These are phyloP conservation scores for Microbotryum scabiosae DNA, from an alignment of 1,284 basidiomycete genomes.

Conservation along the genomic window DNA sequence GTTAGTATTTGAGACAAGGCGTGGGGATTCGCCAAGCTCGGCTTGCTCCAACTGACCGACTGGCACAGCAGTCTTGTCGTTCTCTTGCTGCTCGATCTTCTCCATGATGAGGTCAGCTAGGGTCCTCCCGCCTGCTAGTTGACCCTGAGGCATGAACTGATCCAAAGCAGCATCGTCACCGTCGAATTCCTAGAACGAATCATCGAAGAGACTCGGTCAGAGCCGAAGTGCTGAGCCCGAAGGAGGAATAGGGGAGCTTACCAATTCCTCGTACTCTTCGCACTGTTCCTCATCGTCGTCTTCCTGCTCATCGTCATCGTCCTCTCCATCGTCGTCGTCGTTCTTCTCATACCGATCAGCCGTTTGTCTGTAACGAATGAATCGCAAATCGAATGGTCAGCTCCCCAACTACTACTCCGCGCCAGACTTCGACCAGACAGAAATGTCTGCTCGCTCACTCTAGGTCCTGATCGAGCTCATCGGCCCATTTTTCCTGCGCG, in stretches of 20 bases:
- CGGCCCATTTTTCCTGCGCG: slow-evolving; percentile 28
- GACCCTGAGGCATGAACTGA: slow-evolving; percentile 53
- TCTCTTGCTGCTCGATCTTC: slow-evolving; percentile 63
- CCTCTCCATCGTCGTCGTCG: slow-evolving; percentile 35
- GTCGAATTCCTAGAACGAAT: slow-evolving; percentile 33
- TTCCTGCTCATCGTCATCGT: slow-evolving; percentile 29
- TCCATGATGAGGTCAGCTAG: slow-evolving; percentile 93
- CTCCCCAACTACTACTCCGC: no score
- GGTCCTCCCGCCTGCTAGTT: slow-evolving; percentile 59
- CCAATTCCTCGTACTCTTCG: slow-evolving; percentile 49
- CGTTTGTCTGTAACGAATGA: no score
- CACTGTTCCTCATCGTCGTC: slow-evolving; percentile 45
- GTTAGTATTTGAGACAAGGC: no score
- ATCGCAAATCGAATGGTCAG: no score
- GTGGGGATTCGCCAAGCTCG: no score
- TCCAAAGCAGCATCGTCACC: slow-evolving; percentile 77
- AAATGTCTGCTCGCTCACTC: slow-evolving; percentile 10
- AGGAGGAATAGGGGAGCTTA: slow-evolving; percentile 31
- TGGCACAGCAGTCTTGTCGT: slow-evolving; percentile 1
- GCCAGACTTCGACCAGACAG: not conserved
- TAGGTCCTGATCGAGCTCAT: slow-evolving; percentile 7
- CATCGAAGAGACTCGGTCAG: not conserved
- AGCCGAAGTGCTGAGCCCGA: not conserved
- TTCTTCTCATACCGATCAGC: slow-evolving; percentile 1
- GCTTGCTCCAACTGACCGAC: no score